Base-by-base conservation (phyloP, 192 early-diverging fungal genomes). In the Coemansia sp. region DNA sequence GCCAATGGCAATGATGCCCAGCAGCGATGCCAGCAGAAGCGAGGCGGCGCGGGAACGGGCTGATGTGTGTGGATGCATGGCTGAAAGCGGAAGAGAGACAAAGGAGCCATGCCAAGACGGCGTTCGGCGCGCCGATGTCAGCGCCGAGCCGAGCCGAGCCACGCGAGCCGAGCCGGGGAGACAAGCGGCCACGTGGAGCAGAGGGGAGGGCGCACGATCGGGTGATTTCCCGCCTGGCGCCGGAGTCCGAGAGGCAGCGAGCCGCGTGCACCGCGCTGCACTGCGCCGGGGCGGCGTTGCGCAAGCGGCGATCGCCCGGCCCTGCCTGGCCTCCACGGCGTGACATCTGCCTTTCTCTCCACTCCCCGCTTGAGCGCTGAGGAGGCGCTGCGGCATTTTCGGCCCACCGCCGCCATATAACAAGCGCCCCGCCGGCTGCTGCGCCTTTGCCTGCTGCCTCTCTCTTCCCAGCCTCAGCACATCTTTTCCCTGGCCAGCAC, bases 11-110 rank as follows among this genome's bases (percentile, higher is more conserved):
- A 77, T 51, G 41, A 64, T 54, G 45, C 55, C 69, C 62, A 77
- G 69, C 69, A 77, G 69, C 54, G 62, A 38, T 19, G 57, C 59
- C 52, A 72, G 75, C 64, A 67, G 43, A 21, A 66, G 54, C 39
- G 27, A 43, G 52, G 61, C 74, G 22, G 66, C 66, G 39, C 50
- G 50, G 50, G 50, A 52, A 52, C 50, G 50, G 50, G 50, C 50
- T 47, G 43, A n/a, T 12, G 43, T n/a, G n/a, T n/a, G 1, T 17
- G 32, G 32, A 49, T 52, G 50, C 50, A 52, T 52, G 50, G 50
- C 50, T 49, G 17, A 52, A 52, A 14, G 9, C 19, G 43, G 37
- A 23, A 24, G 57, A 43, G 50, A 15, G 41, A 32, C 5, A 50
- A 5, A 24, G 10, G n/a, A 0, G 22, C 50, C 5, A 21, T 11